Conservation (phyloP, 371 early-diverging fungal species). For the Mortierella sp. region DNA sequence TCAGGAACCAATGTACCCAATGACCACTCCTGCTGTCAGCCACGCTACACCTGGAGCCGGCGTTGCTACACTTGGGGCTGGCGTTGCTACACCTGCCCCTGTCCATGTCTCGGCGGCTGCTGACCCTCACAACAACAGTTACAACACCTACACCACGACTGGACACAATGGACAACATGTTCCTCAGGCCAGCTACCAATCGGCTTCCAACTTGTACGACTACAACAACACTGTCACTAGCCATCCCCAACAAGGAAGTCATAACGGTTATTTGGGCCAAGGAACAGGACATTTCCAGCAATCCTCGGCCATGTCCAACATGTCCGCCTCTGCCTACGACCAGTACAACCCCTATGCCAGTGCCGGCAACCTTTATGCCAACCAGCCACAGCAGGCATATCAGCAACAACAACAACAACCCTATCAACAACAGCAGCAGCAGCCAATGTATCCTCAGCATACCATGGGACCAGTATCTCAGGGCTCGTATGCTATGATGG, state of each 20-base stretch:
- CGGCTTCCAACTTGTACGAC: conserved; percentile 23
- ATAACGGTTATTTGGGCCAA: conserved; percentile 3
- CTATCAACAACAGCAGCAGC: neutral
- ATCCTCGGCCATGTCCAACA: conserved; percentile 27
- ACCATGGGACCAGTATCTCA: conserved; percentile 13
- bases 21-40: conserved; percentile 17
- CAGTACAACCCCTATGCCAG: conserved; percentile 26
- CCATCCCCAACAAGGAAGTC: neutral
- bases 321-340: conserved; percentile 29
- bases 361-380: conserved; percentile 24
- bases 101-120: conserved; percentile 8
- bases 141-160: conserved; percentile 25
- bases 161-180: conserved; percentile 29
- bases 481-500: conserved; percentile 28
- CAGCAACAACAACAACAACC: conserved; percentile 12
- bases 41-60: conserved; percentile 9
- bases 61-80: conserved; percentile 6
- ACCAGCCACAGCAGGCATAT: conserved; percentile 14
- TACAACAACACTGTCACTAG: conserved; percentile 15
- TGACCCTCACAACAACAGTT: conserved; percentile 18
- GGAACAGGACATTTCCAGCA: conserved; percentile 42
- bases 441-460: conserved; percentile 16
- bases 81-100: conserved; percentile 22
- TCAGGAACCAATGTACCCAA: conserved; percentile 34
- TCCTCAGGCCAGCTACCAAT: conserved; percentile 33